Conservation (phyloP, 148 eudicot genomes). For the Amaranthus hypochondriacus region DNA sequence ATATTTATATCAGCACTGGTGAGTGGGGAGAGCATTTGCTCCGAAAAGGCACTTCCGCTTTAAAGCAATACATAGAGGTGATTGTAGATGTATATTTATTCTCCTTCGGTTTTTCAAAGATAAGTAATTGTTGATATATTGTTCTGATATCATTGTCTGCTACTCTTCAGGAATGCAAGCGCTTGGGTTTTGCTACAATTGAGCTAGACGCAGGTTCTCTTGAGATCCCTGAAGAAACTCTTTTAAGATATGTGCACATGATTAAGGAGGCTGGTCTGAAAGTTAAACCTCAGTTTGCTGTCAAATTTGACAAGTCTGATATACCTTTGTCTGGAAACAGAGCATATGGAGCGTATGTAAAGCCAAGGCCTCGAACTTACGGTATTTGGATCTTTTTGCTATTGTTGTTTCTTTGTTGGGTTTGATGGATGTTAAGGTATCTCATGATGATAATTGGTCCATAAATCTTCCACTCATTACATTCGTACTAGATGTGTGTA, state of each 20-base stretch:
- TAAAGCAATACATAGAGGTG: slow-evolving; percentile 78
- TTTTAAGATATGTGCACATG: slow-evolving; percentile 72
- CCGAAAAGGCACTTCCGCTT: slow-evolving; percentile 70
- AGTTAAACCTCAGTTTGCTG: slow-evolving; percentile 80
- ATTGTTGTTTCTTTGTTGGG: neutral
- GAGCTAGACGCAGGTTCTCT: slow-evolving; percentile 75
- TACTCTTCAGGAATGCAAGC: slow-evolving; percentile 66
- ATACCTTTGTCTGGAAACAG: slow-evolving; percentile 49
- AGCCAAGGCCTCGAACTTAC: slow-evolving; percentile 53
- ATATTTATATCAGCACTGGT: slow-evolving; percentile 84
- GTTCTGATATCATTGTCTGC: slow-evolving; percentile 10
- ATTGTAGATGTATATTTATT: neutral
- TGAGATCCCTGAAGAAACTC: slow-evolving; percentile 78
- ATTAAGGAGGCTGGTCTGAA: slow-evolving; percentile 76
- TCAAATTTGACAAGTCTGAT: slow-evolving; percentile 79
- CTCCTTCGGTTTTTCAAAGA: neutral
- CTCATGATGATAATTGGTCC: neutral
- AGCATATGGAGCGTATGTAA: slow-evolving; percentile 76
- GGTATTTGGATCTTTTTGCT: slow-evolving; percentile 37
- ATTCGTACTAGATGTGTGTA: too few species aligned
- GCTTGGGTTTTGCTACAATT: slow-evolving; percentile 82
- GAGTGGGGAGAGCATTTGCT: slow-evolving; percentile 90
- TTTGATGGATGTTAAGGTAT: neutral
- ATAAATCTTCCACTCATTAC: neutral
- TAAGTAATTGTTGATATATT: neutral